Conservation (phyloP, 2,329 filamentous ascomycete species). For the Aspergillus quadrilineatus region DNA sequence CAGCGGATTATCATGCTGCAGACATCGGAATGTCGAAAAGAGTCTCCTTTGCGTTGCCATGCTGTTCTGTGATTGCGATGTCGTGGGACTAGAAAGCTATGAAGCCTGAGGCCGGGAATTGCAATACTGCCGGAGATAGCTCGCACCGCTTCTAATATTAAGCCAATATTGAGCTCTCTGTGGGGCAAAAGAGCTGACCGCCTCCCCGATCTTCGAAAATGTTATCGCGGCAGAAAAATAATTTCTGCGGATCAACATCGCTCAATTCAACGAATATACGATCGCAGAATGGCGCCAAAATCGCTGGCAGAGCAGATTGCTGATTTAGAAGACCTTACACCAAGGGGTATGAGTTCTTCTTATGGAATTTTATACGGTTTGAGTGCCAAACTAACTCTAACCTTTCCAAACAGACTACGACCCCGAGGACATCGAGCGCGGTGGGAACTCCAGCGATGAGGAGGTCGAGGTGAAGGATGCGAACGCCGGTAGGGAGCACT, state of each 20-base stretch:
- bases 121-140: slow-evolving; percentile 23
- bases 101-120: slow-evolving; percentile 2
- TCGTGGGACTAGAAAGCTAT: background rate
- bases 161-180: background rate
- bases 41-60: slow-evolving; percentile 37
- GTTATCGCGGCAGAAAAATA: slow-evolving; percentile 24
- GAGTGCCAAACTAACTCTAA: background rate
- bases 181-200: slow-evolving; percentile 12
- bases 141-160: slow-evolving; percentile 17
- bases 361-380: background rate
- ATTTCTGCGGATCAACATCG: slow-evolving; percentile 6
- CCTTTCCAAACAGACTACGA: slow-evolving; percentile 64
- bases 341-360: slow-evolving; percentile 53
- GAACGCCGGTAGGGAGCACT: slow-evolving; percentile 76
- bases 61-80: background rate
- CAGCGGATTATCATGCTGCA: slow-evolving; percentile 83
- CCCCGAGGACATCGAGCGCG: slow-evolving; percentile 67
- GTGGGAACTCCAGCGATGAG: slow-evolving; percentile 56
- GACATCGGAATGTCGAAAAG: slow-evolving; percentile 56
- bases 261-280: background rate
- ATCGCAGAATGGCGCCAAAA: slow-evolving; percentile 46
- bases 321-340: slow-evolving; percentile 61
- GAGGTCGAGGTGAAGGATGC: slow-evolving; percentile 48
- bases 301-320: slow-evolving; percentile 61
- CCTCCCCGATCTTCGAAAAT: slow-evolving; percentile 15